A percentile compares a stretch with the other conserved stretches of the same genome.
phyloP scores from a whole-genome alignment of 2,329 filamentous ascomycete species.

The Ophiocordyceps unilateralis region DNA sequence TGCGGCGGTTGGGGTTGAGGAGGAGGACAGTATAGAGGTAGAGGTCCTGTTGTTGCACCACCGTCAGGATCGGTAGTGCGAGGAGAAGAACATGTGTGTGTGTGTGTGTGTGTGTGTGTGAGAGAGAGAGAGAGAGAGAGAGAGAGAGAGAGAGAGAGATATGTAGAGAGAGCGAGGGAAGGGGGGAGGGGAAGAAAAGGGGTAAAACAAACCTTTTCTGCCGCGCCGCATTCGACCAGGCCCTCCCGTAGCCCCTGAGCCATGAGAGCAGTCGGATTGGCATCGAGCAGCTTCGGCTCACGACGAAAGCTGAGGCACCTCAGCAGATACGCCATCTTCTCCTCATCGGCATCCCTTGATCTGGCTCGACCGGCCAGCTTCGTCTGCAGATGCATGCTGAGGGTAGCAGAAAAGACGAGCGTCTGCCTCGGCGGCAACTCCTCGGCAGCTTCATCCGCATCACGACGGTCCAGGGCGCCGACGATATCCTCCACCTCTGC shows the following conservation, averaged over 20 bases:
- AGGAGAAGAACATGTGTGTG: no score
- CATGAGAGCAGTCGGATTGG: conserved; percentile 81
- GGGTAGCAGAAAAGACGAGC: conserved; percentile 90
- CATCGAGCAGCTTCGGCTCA: conserved; percentile 78
- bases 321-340: conserved; percentile 85
- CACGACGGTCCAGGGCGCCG: conserved; percentile 55
- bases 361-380: conserved; percentile 69
- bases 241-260: conserved; percentile 73
- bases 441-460: conserved; percentile 38
- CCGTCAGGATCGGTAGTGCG: no score
- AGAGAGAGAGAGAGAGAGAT: neutral
- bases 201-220: conserved; percentile 85
- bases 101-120: no score
- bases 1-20: conserved; percentile 63
- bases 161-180: conserved; percentile 48
- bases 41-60: no score
- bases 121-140: no score
- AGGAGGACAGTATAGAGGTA: conserved; percentile 81
- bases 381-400: conserved; percentile 78
- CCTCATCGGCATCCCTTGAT: conserved; percentile 42
- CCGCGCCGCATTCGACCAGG: conserved; percentile 76
- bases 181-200: conserved; percentile 84
- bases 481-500: conserved; percentile 87
- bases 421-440: conserved; percentile 50
- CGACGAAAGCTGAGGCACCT: conserved; percentile 79